Conservation (phyloP, 495 filamentous ascomycete genomes). For the Xylaria flabelliformis region DNA sequence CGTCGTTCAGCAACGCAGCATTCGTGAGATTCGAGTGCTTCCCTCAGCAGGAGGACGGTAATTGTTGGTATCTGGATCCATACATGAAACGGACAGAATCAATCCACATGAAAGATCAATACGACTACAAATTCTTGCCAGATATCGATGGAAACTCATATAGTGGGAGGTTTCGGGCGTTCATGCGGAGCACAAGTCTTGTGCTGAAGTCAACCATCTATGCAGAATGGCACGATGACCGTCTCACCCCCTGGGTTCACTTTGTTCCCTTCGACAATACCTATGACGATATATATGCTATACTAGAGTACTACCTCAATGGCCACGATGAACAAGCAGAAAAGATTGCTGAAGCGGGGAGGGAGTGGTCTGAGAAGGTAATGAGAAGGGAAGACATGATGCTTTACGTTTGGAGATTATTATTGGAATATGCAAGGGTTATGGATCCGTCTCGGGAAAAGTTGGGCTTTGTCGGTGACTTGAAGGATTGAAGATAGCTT, state of each 20-base stretch:
- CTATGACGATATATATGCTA: slow-evolving; percentile 68
- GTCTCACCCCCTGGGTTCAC: slow-evolving; percentile 66
- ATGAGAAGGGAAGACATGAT: slow-evolving; percentile 71
- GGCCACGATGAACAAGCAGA: slow-evolving; percentile 63
- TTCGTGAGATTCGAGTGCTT: slow-evolving; percentile 55
- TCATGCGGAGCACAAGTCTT: slow-evolving; percentile 59
- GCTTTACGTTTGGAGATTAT: slow-evolving; percentile 69
- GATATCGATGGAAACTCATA: slow-evolving; percentile 68
- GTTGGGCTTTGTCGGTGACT: slow-evolving; percentile 61
- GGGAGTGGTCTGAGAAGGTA: slow-evolving; percentile 69
- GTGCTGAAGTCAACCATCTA: slow-evolving; percentile 68
- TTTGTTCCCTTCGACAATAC: slow-evolving; percentile 77
- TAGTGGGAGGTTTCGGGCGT: slow-evolving; percentile 64
- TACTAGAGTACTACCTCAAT: slow-evolving; percentile 71
- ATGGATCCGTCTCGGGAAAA: slow-evolving; percentile 64
- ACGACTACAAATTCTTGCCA: slow-evolving; percentile 57
- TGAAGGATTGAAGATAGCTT: slow-evolving; percentile 16
- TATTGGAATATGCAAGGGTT: slow-evolving; percentile 75
- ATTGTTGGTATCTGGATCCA: slow-evolving; percentile 44
- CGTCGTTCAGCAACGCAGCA: slow-evolving; percentile 44
- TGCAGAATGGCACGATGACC: slow-evolving; percentile 69
- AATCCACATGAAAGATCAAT: slow-evolving; percentile 54
- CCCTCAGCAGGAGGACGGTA: slow-evolving; percentile 27
- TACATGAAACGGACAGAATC: slow-evolving; percentile 35
- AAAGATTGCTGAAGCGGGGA: slow-evolving; percentile 64